Conservation (phyloP, 2,329 filamentous ascomycete genomes). For the Claviceps africana region DNA sequence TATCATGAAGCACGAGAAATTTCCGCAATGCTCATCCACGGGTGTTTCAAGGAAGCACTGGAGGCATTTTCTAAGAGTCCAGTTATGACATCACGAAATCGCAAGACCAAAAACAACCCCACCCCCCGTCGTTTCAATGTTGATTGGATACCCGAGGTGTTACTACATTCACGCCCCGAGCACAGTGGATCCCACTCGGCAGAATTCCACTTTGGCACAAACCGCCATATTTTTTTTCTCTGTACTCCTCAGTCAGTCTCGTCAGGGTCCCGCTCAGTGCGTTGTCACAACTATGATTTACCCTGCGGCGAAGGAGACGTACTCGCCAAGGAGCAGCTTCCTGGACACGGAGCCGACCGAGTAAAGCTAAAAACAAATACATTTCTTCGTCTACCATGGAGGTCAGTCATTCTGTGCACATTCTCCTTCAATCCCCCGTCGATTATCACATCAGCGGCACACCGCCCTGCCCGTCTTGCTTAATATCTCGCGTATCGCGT, state of each 20-base stretch:
- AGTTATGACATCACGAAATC: conserved; percentile 2
- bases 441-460: not conserved
- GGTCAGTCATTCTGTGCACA: conserved; percentile 9
- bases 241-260: not conserved
- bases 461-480: not conserved
- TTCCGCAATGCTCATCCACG: not conserved
- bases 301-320: not conserved
- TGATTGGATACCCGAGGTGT: not conserved
- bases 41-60: not conserved
- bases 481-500: not conserved
- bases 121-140: not conserved
- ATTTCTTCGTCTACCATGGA: conserved; percentile 13
- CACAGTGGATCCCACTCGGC: not conserved
- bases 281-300: not conserved
- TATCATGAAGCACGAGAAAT: not conserved
- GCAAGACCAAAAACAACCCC: not conserved
- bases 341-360: not conserved
- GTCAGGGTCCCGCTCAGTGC: not conserved
- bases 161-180: not conserved
- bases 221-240: not conserved
- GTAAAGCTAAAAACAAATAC: not conserved
- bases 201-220: not conserved
- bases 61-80: not conserved
- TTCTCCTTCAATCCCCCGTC: not conserved
- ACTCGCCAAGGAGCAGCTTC: not conserved